Evolutionary conservation across 441 rosid genomes (phyloP).

Genomic region (Arabidopsis lyrata): DNA sequence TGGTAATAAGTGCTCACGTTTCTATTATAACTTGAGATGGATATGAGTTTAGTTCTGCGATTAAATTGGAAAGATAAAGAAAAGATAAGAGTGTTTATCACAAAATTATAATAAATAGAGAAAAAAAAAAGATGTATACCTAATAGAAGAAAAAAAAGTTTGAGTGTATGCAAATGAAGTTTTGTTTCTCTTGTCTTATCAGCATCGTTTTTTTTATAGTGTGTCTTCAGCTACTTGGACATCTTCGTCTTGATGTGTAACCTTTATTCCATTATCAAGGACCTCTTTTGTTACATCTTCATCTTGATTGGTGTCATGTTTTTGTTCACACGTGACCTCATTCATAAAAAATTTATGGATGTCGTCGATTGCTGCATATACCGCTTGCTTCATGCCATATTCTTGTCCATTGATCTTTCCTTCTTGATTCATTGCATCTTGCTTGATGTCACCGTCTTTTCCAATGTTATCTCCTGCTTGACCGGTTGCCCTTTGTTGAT

Average conservation of each 20-base stretch:
- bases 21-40: too few species aligned
- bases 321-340: not conserved
- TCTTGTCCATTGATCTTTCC: slow-evolving; percentile 5
- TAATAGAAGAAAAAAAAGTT: not conserved
- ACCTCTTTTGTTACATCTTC: not conserved
- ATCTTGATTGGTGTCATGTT: not conserved
- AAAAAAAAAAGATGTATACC: too few species aligned
- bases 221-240: too few species aligned
- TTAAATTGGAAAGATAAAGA: too few species aligned
- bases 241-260: not conserved
- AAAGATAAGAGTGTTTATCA: too few species aligned
- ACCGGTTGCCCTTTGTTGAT: not conserved
- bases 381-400: not conserved
- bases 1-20: too few species aligned
- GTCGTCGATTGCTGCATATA: not conserved
- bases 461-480: not conserved
- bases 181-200: too few species aligned
- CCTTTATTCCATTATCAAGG: not conserved
- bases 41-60: too few species aligned
- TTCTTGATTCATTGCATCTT: not conserved
- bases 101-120: too few species aligned
- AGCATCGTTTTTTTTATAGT: too few species aligned
- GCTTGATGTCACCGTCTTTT: not conserved
- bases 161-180: not conserved
- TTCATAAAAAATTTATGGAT: not conserved